phyloP scores from a whole-genome alignment of 345 rosid species.

The Brassica carinata region DNA sequence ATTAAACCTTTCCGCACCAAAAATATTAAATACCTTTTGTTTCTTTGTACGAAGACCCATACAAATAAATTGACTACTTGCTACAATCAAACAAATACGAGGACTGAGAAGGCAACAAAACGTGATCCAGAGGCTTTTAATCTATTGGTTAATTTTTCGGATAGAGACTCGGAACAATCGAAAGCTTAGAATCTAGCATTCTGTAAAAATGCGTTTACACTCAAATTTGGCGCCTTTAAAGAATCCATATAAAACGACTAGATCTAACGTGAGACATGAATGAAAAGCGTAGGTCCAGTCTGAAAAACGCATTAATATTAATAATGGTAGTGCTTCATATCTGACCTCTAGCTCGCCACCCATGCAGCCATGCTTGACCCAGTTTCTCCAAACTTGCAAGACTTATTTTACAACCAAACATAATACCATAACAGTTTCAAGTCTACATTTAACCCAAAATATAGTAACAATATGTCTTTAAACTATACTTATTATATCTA shows the following conservation, averaged over 20 bases:
- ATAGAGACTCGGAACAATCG: neutral
- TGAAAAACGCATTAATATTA: neutral
- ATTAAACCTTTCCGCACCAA: slow-evolving; percentile 12
- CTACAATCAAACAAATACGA: neutral
- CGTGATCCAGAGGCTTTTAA: neutral
- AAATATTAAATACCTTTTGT: neutral
- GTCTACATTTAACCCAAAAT: neutral
- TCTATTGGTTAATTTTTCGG: neutral
- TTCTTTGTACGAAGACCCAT: neutral
- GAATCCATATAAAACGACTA: neutral
- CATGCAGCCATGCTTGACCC: slow-evolving; percentile 31
- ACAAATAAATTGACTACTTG: neutral
- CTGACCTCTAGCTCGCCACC: slow-evolving; percentile 17
- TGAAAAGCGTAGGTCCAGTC: neutral
- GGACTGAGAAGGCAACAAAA: neutral
- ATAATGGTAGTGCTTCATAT: neutral
- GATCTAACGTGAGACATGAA: neutral
- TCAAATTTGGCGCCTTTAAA: neutral
- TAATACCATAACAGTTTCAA: too few species aligned
- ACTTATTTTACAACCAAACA: neutral
- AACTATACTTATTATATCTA: neutral
- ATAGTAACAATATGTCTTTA: neutral
- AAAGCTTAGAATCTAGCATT: neutral
- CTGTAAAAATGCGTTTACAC: neutral
- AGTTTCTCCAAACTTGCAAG: neutral